Percentiles rank a stretch among this genome's conserved stretches.
Evolutionary conservation across 2,329 filamentous ascomycete genomes (phyloP).

Genomic region (Cadophora sp.): DNA sequence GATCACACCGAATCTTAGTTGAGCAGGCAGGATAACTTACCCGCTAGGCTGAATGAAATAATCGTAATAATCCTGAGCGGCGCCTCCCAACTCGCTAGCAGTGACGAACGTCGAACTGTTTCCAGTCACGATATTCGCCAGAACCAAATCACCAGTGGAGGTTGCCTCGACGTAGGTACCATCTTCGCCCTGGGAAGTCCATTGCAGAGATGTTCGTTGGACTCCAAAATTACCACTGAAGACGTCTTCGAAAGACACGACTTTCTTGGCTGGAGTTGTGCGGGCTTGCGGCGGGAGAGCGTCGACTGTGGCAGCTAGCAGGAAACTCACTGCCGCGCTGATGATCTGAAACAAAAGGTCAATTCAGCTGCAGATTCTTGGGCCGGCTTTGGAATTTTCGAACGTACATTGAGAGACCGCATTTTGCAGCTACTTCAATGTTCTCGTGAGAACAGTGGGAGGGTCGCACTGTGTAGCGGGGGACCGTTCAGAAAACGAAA

Average conservation of each 20-base stretch:
- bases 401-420: conserved; percentile 15
- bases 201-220: conserved; percentile 44
- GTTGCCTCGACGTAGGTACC: conserved; percentile 65
- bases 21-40: conserved; percentile 6
- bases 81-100: conserved; percentile 59
- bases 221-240: conserved; percentile 35
- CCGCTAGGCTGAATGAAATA: conserved; percentile 69
- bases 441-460: background rate
- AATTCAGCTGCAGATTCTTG: too few relatives aligned
- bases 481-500: background rate
- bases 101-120: conserved; percentile 63
- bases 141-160: conserved; percentile 59
- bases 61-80: conserved; percentile 53
- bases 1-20: too few relatives aligned
- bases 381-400: too few relatives aligned
- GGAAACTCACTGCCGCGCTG: conserved; percentile 8
- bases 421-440: background rate
- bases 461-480: background rate
- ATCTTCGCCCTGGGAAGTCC: conserved; percentile 64
- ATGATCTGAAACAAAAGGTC: background rate
- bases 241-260: conserved; percentile 38
- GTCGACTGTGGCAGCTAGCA: background rate
- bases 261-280: conserved; percentile 29
- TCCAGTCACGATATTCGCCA: conserved; percentile 67
- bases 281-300: conserved; percentile 13